Percentiles rank a stretch among this genome's conserved stretches.
Conservation (phyloP, 129 eudicot genomes). For the Centella asiatica region DNA sequence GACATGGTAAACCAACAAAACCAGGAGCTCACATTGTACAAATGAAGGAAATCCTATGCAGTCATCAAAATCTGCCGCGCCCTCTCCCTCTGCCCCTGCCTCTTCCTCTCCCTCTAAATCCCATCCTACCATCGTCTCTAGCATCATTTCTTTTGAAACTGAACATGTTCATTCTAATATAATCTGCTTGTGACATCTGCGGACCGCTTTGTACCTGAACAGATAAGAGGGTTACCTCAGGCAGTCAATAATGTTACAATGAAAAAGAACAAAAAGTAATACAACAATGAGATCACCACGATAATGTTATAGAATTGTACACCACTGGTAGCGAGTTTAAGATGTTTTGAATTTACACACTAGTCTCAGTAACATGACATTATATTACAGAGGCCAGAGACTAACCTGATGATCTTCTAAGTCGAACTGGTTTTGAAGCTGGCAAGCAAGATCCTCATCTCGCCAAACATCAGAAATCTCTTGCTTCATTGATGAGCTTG, state of each 20-base stretch:
- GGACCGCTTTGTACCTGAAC: slow-evolving; percentile 50
- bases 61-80: slow-evolving; percentile 35
- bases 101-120: slow-evolving; percentile 64
- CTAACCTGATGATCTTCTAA: slow-evolving; percentile 69
- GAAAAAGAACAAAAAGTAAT: not conserved
- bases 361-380: not conserved
- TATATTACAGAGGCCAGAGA: not conserved
- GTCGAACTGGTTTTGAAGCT: slow-evolving; percentile 78
- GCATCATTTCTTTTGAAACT: slow-evolving; percentile 54
- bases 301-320: not conserved
- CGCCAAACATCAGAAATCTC: slow-evolving; percentile 31
- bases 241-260: slow-evolving; percentile 5
- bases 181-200: slow-evolving; percentile 41
- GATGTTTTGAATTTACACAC: too few relatives aligned
- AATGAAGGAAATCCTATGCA: not conserved
- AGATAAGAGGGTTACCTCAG: not conserved
- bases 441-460: slow-evolving; percentile 88
- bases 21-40: not conserved
- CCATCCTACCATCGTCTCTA: slow-evolving; percentile 26
- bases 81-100: slow-evolving; percentile 60
- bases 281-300: not conserved
- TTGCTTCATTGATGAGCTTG: slow-evolving; percentile 28
- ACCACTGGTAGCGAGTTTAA: too few relatives aligned
- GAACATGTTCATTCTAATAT: slow-evolving; percentile 70
- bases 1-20: not conserved